These are phyloP conservation scores for Neopestalotiopsis sp. DNA, from an alignment of 2,329 filamentous ascomycete genomes.

Conservation along the genomic window DNA sequence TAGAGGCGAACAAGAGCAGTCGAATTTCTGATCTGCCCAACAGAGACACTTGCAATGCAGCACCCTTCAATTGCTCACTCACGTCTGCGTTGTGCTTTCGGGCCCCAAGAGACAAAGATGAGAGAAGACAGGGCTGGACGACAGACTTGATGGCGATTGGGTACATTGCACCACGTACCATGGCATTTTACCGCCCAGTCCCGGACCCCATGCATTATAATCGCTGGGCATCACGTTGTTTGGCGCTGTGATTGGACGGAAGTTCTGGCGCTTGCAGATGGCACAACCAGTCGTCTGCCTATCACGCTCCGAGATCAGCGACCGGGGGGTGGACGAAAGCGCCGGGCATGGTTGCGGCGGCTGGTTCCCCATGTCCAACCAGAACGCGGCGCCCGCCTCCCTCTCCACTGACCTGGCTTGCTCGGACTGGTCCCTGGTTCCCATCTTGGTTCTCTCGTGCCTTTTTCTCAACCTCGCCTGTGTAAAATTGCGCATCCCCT, in stretches of 20 bases:
- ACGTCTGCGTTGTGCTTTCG: neutral
- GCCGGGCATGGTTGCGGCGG: constrained; percentile 32
- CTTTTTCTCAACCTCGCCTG: constrained; percentile 30
- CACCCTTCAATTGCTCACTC: too few relatives aligned
- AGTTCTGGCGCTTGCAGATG: constrained; percentile 29
- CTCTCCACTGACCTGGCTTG: constrained; percentile 29
- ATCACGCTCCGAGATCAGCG: constrained; percentile 39
- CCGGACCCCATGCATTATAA: constrained; percentile 43
- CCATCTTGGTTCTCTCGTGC: constrained; percentile 18
- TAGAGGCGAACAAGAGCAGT: too few relatives aligned
- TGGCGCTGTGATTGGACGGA: constrained; percentile 44
- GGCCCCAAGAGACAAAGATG: neutral
- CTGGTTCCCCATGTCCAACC: constrained; percentile 34
- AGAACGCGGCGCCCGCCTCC: constrained; percentile 28
- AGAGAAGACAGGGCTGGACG: neutral
- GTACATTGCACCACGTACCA: constrained; percentile 3
- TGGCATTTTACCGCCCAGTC: constrained; percentile 49
- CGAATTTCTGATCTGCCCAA: too few relatives aligned
- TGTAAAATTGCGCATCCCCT: constrained; percentile 27
- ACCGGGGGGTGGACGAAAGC: constrained; percentile 31
- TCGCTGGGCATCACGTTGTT: constrained; percentile 45
- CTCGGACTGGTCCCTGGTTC: constrained; percentile 28
- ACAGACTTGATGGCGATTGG: neutral
- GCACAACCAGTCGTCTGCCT: constrained; percentile 33
- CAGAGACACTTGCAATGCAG: too few relatives aligned